Evolutionary conservation across 352 stramenopile genomes (phyloP), one percentile per base, ranked within the genome.

Genomic region (Phytophthora melonis): DNA sequence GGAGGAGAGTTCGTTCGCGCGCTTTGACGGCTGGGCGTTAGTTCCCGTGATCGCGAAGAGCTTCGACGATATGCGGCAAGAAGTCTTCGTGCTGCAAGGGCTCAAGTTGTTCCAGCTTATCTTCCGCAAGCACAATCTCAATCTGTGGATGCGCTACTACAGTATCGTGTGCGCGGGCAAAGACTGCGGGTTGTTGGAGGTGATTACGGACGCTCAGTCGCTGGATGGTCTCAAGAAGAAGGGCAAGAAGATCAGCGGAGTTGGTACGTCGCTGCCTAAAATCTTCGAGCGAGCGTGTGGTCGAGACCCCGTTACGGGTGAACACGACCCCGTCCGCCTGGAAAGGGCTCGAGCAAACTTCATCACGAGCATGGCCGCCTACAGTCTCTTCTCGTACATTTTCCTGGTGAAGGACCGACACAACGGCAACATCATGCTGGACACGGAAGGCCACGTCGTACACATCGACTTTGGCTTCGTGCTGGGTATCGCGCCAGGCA

Each of bases 381-480:
- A 99, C 82, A 98, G 90, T 25, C 83, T 99, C 18, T 96, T 99
- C 58, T 98, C 86, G 36, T 99, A 99, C 71, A 84, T 99, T 1
- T 90, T 99, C 39, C 87, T 98, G 25, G 81, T 99, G 63, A 99
- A 99, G 68, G 98, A 99, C 77, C 88, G 97, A 13, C 98, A 99
- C 88, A 99, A 99, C 66, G 98, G 97, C 21, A 99, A 99, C 80
- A 98, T 99, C 52, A 97, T 99, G 84, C 89, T 99, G 32, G 94
- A 99, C 73, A 97, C 81, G 5, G 85, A 96, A 68, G 97, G 98
- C 3, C 95, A 98, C 74, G 77, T 99, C 19, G 91, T 99, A 57
- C 97, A 99, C 83, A 99, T 99, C 78, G 98, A 99, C 79, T 99
- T 99, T 91, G 98, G 98, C 19, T 99, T 99, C 77, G 93, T 99